Evolutionary conservation across 163 green algal species (phyloP), one percentile per base, ranked within the genome.

Genomic region (Chlamydomonas reinhardtii): DNA sequence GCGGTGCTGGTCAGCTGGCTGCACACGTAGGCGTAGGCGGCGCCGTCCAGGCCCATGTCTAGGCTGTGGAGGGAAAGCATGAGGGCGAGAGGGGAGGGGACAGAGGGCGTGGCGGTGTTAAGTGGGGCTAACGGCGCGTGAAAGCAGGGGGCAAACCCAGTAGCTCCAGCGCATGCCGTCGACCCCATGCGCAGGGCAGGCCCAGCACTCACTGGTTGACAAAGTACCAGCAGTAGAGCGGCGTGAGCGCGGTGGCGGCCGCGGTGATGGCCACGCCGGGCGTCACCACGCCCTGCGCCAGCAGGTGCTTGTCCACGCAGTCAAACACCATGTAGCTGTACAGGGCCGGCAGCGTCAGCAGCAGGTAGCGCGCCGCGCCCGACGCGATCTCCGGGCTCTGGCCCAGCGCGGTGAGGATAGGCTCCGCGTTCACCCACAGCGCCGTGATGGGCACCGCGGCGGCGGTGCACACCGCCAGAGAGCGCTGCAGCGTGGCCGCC

Each of bases 221-320:
- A 52, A 76, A 76, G 65, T 66, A 76, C 77, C 77, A 84, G 64
- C 77, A 81, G 69, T 85, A 88, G 2, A 88, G 32, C 11, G 86
- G 86, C 22, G 79, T 82, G 43, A 85, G 32, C 22, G 66, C 74
- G 12, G 86, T 88, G 56, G 78, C 69, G 4, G 22, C 39, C n/a
- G 73, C 68, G 4, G 85, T 89, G 56, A 91, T 84, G 52, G 88
- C 79, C 83, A 94, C 86, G 17, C 78, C 82, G 0, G 91, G 91
- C 31, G 88, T 39, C 43, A 92, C 89, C n/a, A 91, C 76, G 27
- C 77, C 54, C 73, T 94, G 91, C 17, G 85, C 82, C 52, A 92
- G 73, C 59, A 94, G 82, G 87, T 94, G 92, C 64, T 84, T 79
- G 76, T 86, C 85, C 15, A 92, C 39, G 73, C 89, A 93, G 75